Percentiles rank a stretch among this genome's conserved stretches.
These are phyloP conservation scores for Eutrema yunnanense DNA, from an alignment of 345 rosid genomes.

Conservation along the genomic window DNA sequence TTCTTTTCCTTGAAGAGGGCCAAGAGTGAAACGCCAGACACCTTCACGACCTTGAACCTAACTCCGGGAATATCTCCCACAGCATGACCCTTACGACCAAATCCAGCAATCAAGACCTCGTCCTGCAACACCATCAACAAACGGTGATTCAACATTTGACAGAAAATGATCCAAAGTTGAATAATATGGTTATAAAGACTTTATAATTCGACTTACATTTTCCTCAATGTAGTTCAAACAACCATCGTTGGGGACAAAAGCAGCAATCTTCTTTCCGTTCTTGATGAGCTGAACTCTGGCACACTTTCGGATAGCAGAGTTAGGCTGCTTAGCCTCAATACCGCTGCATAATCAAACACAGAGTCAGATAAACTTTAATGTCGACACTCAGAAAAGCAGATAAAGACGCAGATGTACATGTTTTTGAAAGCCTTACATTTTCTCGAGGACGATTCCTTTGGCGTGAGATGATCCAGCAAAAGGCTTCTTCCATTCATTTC, in stretches of 20 bases:
- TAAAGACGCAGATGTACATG: neutral
- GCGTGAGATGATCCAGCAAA: constrained; percentile 73
- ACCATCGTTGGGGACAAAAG: constrained; percentile 16
- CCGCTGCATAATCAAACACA: constrained; percentile 25
- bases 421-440: constrained; percentile 32
- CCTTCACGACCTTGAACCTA: constrained; percentile 77
- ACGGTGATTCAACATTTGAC: neutral
- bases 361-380: neutral
- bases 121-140: constrained; percentile 33
- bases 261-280: constrained; percentile 65
- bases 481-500: constrained; percentile 76
- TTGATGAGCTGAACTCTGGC: constrained; percentile 68
- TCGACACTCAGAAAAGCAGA: neutral
- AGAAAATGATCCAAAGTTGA: neutral
- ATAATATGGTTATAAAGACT: neutral
- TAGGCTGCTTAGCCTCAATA: constrained; percentile 53
- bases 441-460: constrained; percentile 64
- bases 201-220: neutral
- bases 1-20: constrained; percentile 53
- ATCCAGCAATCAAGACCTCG: constrained; percentile 72
- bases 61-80: constrained; percentile 85
- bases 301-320: constrained; percentile 73
- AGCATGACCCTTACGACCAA: constrained; percentile 71
- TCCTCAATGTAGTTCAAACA: constrained; percentile 16
- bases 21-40: constrained; percentile 65